Evolutionary conservation across 23 red algal genomes (phyloP).

Genomic region (Gracilaria vermiculophylla): DNA sequence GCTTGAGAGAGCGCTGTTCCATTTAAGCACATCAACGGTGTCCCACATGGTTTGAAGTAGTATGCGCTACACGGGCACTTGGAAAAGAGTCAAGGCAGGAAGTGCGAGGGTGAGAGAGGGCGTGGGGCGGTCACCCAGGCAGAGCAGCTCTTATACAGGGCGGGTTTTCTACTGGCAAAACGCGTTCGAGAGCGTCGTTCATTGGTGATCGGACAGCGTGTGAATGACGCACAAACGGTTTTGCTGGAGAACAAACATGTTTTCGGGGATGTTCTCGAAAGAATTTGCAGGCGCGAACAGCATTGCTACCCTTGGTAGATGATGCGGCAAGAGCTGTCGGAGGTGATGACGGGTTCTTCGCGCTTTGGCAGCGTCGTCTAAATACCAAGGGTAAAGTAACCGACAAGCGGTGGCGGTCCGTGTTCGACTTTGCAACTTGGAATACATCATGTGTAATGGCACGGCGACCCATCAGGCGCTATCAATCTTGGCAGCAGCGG

Average conservation of each 20-base stretch:
- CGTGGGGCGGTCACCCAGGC: no score
- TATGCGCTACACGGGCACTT: background rate
- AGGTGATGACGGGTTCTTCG: background rate
- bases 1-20: background rate
- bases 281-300: constrained; percentile 10
- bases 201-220: background rate
- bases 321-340: background rate
- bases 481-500: no score
- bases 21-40: background rate
- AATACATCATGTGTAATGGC: background rate
- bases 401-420: background rate
- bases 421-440: constrained; percentile 26
- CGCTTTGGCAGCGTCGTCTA: background rate
- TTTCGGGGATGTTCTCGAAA: background rate
- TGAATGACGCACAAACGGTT: background rate
- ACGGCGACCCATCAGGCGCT: no score
- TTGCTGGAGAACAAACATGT: background rate
- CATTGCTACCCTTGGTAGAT: constrained; percentile 35
- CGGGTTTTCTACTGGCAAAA: background rate
- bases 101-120: no score
- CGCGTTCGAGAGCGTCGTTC: background rate
- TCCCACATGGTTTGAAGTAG: background rate
- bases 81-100: background rate
- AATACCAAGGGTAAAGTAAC: background rate
- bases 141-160: no score